A percentile compares a stretch with the other conserved stretches of the same genome.
phyloP scores from a whole-genome alignment of 371 early-diverging fungal genomes.

The Sporodiniella umbellata region DNA sequence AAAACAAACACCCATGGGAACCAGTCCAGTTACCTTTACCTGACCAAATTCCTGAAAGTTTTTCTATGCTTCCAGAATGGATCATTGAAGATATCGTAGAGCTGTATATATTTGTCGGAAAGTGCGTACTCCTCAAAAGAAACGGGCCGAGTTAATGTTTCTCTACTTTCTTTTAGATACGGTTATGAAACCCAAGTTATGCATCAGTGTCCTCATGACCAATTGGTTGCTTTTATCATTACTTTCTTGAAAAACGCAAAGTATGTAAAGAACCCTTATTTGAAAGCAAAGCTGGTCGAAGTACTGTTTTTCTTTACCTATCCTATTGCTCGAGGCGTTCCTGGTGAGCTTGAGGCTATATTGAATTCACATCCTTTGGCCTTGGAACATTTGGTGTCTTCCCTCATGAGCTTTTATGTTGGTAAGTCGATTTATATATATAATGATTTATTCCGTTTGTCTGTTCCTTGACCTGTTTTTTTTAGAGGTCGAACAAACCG shows the following conservation, averaged over 20 bases:
- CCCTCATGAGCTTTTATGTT: slow-evolving; percentile 88
- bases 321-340: slow-evolving; percentile 40
- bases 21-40: slow-evolving; percentile 57
- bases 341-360: slow-evolving; percentile 65
- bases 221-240: slow-evolving; percentile 76
- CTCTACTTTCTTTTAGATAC: slow-evolving; percentile 33
- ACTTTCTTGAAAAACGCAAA: slow-evolving; percentile 72
- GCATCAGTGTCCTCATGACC: slow-evolving; percentile 57
- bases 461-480: not conserved
- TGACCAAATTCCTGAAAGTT: slow-evolving; percentile 47
- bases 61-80: slow-evolving; percentile 90
- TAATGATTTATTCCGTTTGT: not conserved
- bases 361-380: slow-evolving; percentile 75
- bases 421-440: slow-evolving; percentile 39
- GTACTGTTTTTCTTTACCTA: slow-evolving; percentile 75
- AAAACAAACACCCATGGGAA: slow-evolving; percentile 49
- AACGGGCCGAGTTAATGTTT: not conserved
- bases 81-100: slow-evolving; percentile 87
- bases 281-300: slow-evolving; percentile 93
- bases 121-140: slow-evolving; percentile 27
- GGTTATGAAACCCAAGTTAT: slow-evolving; percentile 64
- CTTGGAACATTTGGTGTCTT: slow-evolving; percentile 70
- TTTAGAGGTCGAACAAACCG: slow-evolving; percentile 91
- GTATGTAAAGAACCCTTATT: slow-evolving; percentile 90
- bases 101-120: slow-evolving; percentile 62